Base-by-base conservation (phyloP, 192 early-diverging fungal species). In the Entophlyctis helioformis region DNA sequence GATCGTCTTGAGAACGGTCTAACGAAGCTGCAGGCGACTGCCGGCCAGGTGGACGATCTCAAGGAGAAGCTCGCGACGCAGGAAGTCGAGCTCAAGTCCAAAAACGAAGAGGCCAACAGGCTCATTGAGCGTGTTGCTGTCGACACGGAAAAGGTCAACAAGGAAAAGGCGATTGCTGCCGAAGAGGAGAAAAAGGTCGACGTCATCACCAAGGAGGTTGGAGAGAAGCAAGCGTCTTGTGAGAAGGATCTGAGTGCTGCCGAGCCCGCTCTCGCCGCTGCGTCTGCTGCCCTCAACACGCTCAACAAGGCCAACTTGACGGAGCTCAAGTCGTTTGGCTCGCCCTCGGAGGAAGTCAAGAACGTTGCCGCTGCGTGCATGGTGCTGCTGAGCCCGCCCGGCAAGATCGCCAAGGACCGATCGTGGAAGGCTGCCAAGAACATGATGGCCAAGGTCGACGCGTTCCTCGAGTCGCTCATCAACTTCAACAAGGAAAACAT, bases 381-480 rank as follows among this genome's bases (percentile, higher is more conserved):
- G 77, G 74, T 80, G 9, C 46, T 80, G 27, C 58, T 80, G 9
- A 65, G 67, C 49, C 74, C 77, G 10, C 54, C 71, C 9, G 77
- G 77, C 29, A 80, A 80, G 44, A 80, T 80, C 54, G 60, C 77
- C 11, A 80, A 80, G 48, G 74, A 80, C 41, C 42, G 77, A 25
- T 70, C 61, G 35, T 80, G 77, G 77, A 80, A 80, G 56, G 77
- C 77, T 1, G 59, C 55, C 21, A 80, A 80, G 46, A 75, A 73
- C 44, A 80, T 80, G 73, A 80, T 80, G 77, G 77, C 77, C 12
- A 80, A 80, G 51, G 77, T 80, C 13, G 77, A 80, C 42, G 56
- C 57, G n/a, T 80, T 80, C 62, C 54, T 80, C 41, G 74, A 80
- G 15, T 59, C 54, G 19, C 42, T 80, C 27, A 63, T 78, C 42